Evolutionary conservation across 176 grass and related monocot species (phyloP).

Genomic region (Cymbopogon citratus): DNA sequence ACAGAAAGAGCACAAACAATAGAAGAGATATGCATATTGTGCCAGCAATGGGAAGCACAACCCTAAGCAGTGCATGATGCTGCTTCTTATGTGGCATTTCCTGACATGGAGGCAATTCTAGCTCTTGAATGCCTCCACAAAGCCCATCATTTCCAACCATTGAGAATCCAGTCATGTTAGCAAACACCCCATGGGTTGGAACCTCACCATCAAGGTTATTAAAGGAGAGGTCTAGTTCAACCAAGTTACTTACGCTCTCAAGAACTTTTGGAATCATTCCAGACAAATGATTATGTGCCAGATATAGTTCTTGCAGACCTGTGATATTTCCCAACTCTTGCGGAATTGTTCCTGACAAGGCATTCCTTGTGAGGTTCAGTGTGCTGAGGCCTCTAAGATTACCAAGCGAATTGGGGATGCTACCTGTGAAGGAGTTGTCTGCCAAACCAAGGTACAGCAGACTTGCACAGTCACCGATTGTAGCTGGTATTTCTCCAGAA

Average conservation of each 20-base stretch:
- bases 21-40: slow-evolving; percentile 16
- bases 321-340: background rate
- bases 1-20: background rate
- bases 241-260: background rate
- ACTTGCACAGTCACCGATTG: slow-evolving; percentile 17
- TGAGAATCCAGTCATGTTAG: slow-evolving; percentile 11
- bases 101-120: slow-evolving; percentile 17
- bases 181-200: background rate
- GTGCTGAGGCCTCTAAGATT: slow-evolving; percentile 17
- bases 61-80: background rate
- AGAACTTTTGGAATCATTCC: slow-evolving; percentile 12
- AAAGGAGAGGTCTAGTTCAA: slow-evolving; percentile 21
- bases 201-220: slow-evolving; percentile 26
- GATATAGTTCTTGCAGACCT: slow-evolving; percentile 3
- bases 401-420: background rate
- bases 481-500: slow-evolving; percentile 8
- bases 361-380: slow-evolving; percentile 30
- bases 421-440: slow-evolving; percentile 18
- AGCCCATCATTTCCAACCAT: slow-evolving; percentile 18
- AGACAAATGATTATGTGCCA: slow-evolving; percentile 21
- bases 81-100: background rate
- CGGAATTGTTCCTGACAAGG: slow-evolving; percentile 20
- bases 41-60: slow-evolving; percentile 28
- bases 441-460: slow-evolving; percentile 24
- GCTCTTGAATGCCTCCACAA: slow-evolving; percentile 24